Base-by-base conservation (phyloP, 208 protist genomes). In the Trypanosoma melophagium region DNA sequence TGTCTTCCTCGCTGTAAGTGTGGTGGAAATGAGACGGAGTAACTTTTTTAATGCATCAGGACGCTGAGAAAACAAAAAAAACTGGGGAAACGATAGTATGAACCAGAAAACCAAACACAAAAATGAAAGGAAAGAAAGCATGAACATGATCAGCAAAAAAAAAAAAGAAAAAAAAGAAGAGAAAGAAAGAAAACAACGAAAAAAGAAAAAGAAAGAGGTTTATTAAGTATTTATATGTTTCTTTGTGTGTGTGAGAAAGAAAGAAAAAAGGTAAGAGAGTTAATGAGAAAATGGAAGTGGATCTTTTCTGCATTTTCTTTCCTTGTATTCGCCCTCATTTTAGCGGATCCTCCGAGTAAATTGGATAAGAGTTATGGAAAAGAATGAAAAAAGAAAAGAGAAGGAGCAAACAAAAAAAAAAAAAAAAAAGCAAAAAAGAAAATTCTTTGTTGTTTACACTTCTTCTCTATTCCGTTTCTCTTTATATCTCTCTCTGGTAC, bases 311-410 rank as follows among this genome's bases (percentile, higher is more conserved):
- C 5, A 35, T 35, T 35, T 35, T 35, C 5, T 1, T 35, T 35
- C 28, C 5, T 35, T 35, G 28, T 35, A 35, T 35, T 35, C 1
- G 5, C 28, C 28, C 28, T 35, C 1, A 35, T 35, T 35, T 5
- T 35, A 35, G 5, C 28, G n/a, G n/a, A n/a, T 35, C 5, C 1
- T 1, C 28, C 5, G 28, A 35, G 5, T 35, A 5, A 35, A 35
- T 35, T 35, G 3, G 28, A 35, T 35, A 35, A 35, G 28, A 35
- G 5, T 35, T 35, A 35, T 35, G 28, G 3, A 35, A 35, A 35
- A 35, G 28, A 35, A 35, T 35, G 28, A 35, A 35, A 35, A 35
- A 60, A 60, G 41, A 60, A 60, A 60, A 60, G 41, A 42, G 41
- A 16, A 22, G 28, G n/a, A 54, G 7, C 7, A 54, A 24, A 54